Base-by-base conservation (phyloP, 164 flowering plant genomes). In the Macadamia integrifolia region DNA sequence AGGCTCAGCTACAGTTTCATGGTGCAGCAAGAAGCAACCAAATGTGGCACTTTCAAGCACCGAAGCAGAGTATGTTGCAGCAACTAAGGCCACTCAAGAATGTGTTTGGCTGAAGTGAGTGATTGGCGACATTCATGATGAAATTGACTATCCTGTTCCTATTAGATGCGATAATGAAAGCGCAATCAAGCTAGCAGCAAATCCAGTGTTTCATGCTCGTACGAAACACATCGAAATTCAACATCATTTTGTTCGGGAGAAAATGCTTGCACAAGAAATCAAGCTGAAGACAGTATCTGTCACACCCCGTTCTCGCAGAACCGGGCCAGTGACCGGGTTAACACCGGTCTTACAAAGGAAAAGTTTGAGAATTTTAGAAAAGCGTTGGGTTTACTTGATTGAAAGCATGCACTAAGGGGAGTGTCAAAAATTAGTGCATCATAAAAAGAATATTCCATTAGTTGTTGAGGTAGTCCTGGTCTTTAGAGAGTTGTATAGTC, bases 91-190 rank as follows among this genome's bases (percentile, higher is more conserved):
- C 23, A 58, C 55, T 23, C 52, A 29, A 42, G 64, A 67, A 30
- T 67, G 64, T 58, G 15, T 67, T 28, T 67, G 63, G 62, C 6
- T 67, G 64, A 67, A 67, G 56, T 9, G 35, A 29, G 3, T 67
- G 31, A 67, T 43, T 58, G 13, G 64, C 7, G 64, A 58, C 63
- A 67, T 67, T 18, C 9, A 8, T 30, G 23, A 23, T 23, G 23
- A 23, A 23, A 23, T 23, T 23, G 23, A 23, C 23, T 23, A 23
- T 23, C 23, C 28, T 6, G 11, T 58, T 6, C 62, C 56, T 11
- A 59, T 46, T 14, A 14, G 18, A 11, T 59, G 64, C 44, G 62
- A 35, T 58, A 67, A 57, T 28, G 46, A 67, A 58, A 67, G 9
- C 43, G 61, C 62, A 57, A 42, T 58, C 43, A 58, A 67, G 62